These are phyloP conservation scores for Termitomyces sp. DNA, from an alignment of 768 basidiomycete species.

Conservation along the genomic window DNA sequence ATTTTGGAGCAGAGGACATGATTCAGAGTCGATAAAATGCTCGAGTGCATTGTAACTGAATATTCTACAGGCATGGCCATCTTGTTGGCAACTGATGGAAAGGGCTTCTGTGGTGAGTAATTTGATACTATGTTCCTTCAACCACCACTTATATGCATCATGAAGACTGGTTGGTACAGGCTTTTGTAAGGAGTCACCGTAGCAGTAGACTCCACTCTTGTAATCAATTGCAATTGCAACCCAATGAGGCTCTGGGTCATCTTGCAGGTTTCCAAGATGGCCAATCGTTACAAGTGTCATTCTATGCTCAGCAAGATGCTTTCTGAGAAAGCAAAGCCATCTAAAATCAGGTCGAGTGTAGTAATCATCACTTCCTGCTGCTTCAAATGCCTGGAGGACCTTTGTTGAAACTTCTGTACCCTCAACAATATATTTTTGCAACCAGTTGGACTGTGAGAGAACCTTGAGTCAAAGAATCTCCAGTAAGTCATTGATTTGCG, in stretches of 20 bases:
- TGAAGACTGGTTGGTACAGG: not conserved
- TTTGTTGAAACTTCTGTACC: not conserved
- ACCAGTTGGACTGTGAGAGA: not conserved
- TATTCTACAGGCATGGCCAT: slow-evolving; percentile 16
- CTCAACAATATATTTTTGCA: not conserved
- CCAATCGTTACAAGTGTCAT: not conserved
- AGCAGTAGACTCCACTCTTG: not conserved
- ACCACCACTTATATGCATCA: not conserved
- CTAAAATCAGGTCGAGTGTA: not conserved
- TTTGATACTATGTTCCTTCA: not conserved
- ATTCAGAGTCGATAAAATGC: slow-evolving; percentile 2
- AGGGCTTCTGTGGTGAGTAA: not conserved
- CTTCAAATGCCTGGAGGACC: not conserved
- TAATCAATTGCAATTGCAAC: not conserved
- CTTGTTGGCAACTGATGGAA: slow-evolving; percentile 12
- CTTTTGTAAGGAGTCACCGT: not conserved
- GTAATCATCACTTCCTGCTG: not conserved
- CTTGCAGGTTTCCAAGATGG: not conserved
- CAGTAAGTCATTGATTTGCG: not conserved
- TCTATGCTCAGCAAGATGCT: not conserved
- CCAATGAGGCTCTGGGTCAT: not conserved
- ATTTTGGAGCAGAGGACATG: slow-evolving; percentile 1
- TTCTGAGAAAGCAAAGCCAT: not conserved
- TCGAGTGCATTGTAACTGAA: slow-evolving; percentile 16
- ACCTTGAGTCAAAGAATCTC: too few relatives aligned